phyloP scores from a whole-genome alignment of 352 stramenopile genomes.

The Globisporangium nunn region DNA sequence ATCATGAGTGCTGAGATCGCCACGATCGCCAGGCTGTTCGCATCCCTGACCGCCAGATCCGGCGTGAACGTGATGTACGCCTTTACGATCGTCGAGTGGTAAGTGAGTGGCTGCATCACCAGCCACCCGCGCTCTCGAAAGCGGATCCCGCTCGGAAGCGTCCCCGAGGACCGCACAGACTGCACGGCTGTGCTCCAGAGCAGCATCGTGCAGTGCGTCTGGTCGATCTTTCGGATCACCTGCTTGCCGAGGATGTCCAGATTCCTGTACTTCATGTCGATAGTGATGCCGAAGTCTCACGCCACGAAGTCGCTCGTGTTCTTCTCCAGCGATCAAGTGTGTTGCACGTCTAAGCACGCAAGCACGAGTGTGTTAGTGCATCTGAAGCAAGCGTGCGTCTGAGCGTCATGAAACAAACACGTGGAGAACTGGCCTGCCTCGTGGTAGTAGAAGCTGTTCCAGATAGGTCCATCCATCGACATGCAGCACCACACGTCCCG shows the following conservation, averaged over 20 bases:
- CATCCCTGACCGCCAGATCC: neutral
- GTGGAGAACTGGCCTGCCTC: conserved; percentile 1
- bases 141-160: neutral
- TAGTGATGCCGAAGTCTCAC: conserved; percentile 5
- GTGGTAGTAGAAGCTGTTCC: conserved; percentile 21
- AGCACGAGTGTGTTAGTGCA: neutral
- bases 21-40: neutral
- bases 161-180: conserved; percentile 4
- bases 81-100: conserved; percentile 8
- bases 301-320: neutral
- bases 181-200: conserved; percentile 7
- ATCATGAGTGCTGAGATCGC: conserved; percentile 12
- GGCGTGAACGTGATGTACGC: conserved; percentile 5
- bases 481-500: conserved; percentile 31
- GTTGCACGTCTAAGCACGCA: no score
- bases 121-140: conserved; percentile 11
- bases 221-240: conserved; percentile 5
- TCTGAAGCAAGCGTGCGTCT: neutral
- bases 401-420: no score
- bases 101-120: neutral
- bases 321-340: conserved; percentile 1
- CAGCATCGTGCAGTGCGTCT: neutral
- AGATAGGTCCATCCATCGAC: conserved; percentile 19
- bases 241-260: conserved; percentile 13
- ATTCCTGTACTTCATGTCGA: neutral